Base-by-base conservation (phyloP, 73 alveolate genomes). In the Paramecium biaurelia region DNA sequence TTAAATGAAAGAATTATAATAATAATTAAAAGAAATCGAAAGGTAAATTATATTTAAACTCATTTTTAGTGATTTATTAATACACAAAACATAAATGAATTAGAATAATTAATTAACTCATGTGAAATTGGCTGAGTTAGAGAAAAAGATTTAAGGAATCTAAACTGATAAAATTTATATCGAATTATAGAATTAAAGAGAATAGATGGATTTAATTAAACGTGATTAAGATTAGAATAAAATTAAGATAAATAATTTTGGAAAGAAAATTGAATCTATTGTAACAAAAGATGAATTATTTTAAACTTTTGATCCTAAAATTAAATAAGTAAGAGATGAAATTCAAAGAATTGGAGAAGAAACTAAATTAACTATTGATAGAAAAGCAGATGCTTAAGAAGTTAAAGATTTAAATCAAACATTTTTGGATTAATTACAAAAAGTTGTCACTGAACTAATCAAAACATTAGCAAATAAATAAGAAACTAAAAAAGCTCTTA, bases 361-460 rank as follows among this genome's bases (percentile, higher is more conserved):
- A 37, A 35, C 70, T 12, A 63, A 86, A 45, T 32, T 42, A 26
- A 63, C 42, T 7, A 32, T 86, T n/a, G 93, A 86, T 37, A 86
- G 87, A 49, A 86, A 59, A 57, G 93, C 87, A n/a, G 93, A 86
- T 57, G 76, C 30, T 12, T 74, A 58, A 34, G 93, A 86, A 57
- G 41, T 86, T 4, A 42, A 86, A 23, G 68, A 76, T 15, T 28
- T 86, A 7, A 57, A 86, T 18, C 9, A 57, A 86, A 35, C 67
- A 38, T 76, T 86, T 67, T 57, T 86, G 1, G 87, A 79, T 57
- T 57, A 89, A 72, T 58, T 89, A 14, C 41, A 89, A 30, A 85
- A 89, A 28, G 94, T 89, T 20, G 94, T 82, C 3, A 63, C 67
- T 12, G 94, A 84, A 26, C 49, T 89, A 14, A 35, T 89, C 23